These are phyloP conservation scores for Moniliella sp. DNA, from an alignment of 1,284 basidiomycete species.

Conservation along the genomic window DNA sequence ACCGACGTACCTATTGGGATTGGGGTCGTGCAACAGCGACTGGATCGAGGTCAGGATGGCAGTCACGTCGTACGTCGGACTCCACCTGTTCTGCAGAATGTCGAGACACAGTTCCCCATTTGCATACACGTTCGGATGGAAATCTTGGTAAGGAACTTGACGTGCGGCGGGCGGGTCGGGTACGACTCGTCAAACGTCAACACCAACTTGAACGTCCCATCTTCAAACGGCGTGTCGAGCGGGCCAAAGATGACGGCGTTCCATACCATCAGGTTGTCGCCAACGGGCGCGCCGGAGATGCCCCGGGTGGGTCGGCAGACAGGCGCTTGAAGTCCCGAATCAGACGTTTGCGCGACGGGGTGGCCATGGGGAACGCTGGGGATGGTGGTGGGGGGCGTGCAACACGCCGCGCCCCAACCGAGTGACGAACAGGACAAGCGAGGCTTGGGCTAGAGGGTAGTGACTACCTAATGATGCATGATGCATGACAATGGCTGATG, in stretches of 20 bases:
- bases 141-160: constrained; percentile 91
- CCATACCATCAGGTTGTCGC: constrained; percentile 97
- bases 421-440: no score
- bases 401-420: no score
- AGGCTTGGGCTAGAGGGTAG: no score
- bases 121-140: constrained; percentile 94
- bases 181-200: constrained; percentile 90
- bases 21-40: constrained; percentile 82
- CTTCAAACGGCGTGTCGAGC: constrained; percentile 91
- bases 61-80: no score
- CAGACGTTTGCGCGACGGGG: constrained; percentile 24
- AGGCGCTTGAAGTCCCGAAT: constrained; percentile 57
- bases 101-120: constrained; percentile 93
- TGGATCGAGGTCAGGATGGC: constrained; percentile 91
- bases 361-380: constrained; percentile 3
- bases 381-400: no score
- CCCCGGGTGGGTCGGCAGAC: constrained; percentile 82
- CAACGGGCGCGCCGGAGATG: constrained; percentile 81
- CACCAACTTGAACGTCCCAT: constrained; percentile 91
- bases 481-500: no score
- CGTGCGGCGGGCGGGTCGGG: constrained; percentile 87
- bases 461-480: no score
- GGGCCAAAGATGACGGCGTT: constrained; percentile 97
- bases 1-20: constrained; percentile 51
- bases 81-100: constrained; percentile 94